Base-by-base conservation (phyloP, 2,329 filamentous ascomycete genomes). In the Fusarium dimerum region DNA sequence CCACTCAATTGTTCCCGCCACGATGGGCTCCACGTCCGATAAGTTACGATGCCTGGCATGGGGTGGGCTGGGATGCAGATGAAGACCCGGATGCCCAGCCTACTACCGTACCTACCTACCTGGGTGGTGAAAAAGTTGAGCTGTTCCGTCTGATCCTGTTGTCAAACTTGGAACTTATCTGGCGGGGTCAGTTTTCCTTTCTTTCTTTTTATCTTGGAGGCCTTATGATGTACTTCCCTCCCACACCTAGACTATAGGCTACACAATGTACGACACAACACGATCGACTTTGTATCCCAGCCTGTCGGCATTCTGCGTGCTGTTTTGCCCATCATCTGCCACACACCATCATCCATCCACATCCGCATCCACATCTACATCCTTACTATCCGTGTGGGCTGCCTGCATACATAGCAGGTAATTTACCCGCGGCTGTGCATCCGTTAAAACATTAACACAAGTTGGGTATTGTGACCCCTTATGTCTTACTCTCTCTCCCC, bases 361-460 rank as follows among this genome's bases (percentile, higher is more conserved):
- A 43, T 18, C 40, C 40, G n/a, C 18, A 18, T 17, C 15, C 18
- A 39, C 40, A 17, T 43, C 12, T 7, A 26, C 20, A 26, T 26
- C 20, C 20, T 5, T 26, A 26, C 20, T 5, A 29, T 13, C 18
- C 10, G 16, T 36, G 32, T 58, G 50, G 54, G 54, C 51, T 52
- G 48, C 55, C 55, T 60, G 57, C 57, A 59, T 26, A 26, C 20
- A 26, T 26, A 26, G 20, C 20, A 26, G 20, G 20, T 60, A 36
- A 45, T 64, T 65, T 65, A 64, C 61, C 63, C 63, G 59, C 51
- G 57, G 60, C 56, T 54, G 61, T 60, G 61, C 63, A 63, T 66
- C 54, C 20, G 20, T 26, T 26, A 26, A 26, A 26, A 5, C 20
- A 26, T 7, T 26, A 44, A 55, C 54, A 15, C 32, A 36, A 56